Base-by-base conservation (phyloP, 2,329 filamentous ascomycete genomes). In the Dactylonectria estremocensis region DNA sequence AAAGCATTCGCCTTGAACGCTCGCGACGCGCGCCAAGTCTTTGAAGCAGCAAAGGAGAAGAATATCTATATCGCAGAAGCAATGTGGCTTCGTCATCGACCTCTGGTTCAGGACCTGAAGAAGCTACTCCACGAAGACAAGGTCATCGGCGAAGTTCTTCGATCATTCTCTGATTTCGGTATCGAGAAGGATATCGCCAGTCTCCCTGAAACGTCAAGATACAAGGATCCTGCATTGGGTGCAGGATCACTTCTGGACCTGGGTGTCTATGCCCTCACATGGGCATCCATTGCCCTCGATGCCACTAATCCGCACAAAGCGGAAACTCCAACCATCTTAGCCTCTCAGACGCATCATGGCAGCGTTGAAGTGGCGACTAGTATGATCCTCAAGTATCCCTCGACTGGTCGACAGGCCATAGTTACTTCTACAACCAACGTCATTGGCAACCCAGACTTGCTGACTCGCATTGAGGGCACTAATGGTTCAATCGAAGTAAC, bases 51-150 rank as follows among this genome's bases (percentile, higher is more conserved):
- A 0, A 75, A 78, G 63, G 64, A 69, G 31, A 81, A 81, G 64
- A 79, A 80, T 9, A 79, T 85, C 3, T 86, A 82, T 61, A 69
- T 86, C 24, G 82, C 83, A 76, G 84, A 86, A 69, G 84, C 83
- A 11, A 81, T 85, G 80, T 85, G 83, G 84, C 81, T 81, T 3
- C 80, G 83, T 11, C 82, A 82, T 73, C 82, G 78, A 18, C 82
- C 84, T 0, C 69, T 85, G 2, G 75, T 81, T 2, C 73, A 71
- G 40, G 73, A 77, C 6, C 64, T 85, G 0, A 77, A 78, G 50
- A 72, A 74, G 11, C 48, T 83, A 1, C 61, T 86, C 0, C 80
- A 84, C 54, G 73, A 80, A 18, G 80, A 85, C 5, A 80, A 80
- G 50, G 76, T 70, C 13, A 79, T 85, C 43, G 83, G 84, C 5